Evolutionary conservation across 192 early-diverging fungal species (phyloP).

Genomic region (Chytriomyces hyalinus): DNA sequence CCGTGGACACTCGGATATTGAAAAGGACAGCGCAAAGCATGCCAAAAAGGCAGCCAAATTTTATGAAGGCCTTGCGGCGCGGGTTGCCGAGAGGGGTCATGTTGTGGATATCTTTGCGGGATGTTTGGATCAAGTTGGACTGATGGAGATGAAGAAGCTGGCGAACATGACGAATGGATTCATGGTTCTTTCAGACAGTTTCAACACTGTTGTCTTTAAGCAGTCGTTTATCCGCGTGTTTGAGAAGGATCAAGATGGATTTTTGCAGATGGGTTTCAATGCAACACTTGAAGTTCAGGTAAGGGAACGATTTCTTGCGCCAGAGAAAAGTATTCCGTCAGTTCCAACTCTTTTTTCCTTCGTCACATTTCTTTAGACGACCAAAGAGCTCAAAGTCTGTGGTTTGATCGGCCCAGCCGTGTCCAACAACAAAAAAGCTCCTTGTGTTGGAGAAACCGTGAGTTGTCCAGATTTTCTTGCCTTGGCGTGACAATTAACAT

Average conservation of each 20-base stretch:
- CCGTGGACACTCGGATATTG: slow-evolving; percentile 97
- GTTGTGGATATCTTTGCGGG: slow-evolving; percentile 97
- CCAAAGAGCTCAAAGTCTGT: slow-evolving; percentile 93
- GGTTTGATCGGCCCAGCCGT: slow-evolving; percentile 97
- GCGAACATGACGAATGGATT: slow-evolving; percentile 86
- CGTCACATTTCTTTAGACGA: slow-evolving; percentile 61
- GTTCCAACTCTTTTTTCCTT: not conserved
- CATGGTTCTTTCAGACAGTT: slow-evolving; percentile 96
- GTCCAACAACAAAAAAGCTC: slow-evolving; percentile 86
- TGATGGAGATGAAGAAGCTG: slow-evolving; percentile 95
- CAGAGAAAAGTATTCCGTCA: not conserved
- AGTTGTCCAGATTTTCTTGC: not conserved
- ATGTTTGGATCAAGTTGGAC: slow-evolving; percentile 96
- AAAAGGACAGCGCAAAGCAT: slow-evolving; percentile 91
- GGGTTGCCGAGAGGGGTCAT: slow-evolving; percentile 85
- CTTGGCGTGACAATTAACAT: not conserved
- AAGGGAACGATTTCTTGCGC: slow-evolving; percentile 7
- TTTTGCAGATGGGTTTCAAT: slow-evolving; percentile 96
- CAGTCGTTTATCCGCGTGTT: slow-evolving; percentile 96
- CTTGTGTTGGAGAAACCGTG: slow-evolving; percentile 90
- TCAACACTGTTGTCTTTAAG: slow-evolving; percentile 95
- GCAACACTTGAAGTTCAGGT: slow-evolving; percentile 94
- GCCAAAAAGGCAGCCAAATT: slow-evolving; percentile 95
- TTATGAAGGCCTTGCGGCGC: slow-evolving; percentile 87
- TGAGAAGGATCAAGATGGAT: slow-evolving; percentile 85